Evolutionary conservation across 495 filamentous ascomycete species (phyloP).

Genomic region (Aspergillus haitiensis): DNA sequence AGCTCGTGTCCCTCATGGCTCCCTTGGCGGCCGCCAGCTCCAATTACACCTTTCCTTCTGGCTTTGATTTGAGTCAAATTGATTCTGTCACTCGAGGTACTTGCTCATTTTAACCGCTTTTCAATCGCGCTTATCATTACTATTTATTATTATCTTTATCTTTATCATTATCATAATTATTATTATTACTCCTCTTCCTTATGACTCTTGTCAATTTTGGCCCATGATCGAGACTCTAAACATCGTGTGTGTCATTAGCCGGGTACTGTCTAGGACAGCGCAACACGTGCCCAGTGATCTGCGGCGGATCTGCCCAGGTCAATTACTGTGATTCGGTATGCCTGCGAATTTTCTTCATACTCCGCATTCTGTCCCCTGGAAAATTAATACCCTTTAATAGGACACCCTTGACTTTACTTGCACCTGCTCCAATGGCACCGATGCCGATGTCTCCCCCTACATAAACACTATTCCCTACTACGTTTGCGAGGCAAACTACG

Average conservation of each 20-base stretch:
- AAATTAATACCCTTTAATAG: constrained; percentile 25
- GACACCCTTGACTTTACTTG: constrained; percentile 53
- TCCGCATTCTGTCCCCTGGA: background rate
- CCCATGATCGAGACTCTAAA: constrained; percentile 2
- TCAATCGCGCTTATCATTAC: background rate
- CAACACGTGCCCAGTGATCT: constrained; percentile 50
- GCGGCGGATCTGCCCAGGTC: constrained; percentile 38
- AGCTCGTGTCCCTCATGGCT: constrained; percentile 34
- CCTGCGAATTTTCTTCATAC: background rate
- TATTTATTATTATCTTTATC: background rate
- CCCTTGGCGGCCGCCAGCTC: constrained; percentile 28
- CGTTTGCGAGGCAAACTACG: constrained; percentile 52
- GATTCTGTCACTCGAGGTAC: constrained; percentile 31
- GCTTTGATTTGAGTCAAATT: constrained; percentile 41
- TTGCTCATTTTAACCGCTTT: background rate
- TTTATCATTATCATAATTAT: background rate
- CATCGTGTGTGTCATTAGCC: constrained; percentile 25
- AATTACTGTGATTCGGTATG: constrained; percentile 50
- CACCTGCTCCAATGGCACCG: constrained; percentile 52
- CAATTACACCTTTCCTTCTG: constrained; percentile 40
- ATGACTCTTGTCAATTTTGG: background rate
- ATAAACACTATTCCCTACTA: constrained; percentile 56
- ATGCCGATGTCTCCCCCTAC: constrained; percentile 54
- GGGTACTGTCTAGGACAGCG: constrained; percentile 48
- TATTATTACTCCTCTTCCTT: background rate